Percentiles rank a stretch among this genome's conserved stretches.
phyloP scores from a whole-genome alignment of 441 rosid genomes.

The Bruguiera hainesii region DNA sequence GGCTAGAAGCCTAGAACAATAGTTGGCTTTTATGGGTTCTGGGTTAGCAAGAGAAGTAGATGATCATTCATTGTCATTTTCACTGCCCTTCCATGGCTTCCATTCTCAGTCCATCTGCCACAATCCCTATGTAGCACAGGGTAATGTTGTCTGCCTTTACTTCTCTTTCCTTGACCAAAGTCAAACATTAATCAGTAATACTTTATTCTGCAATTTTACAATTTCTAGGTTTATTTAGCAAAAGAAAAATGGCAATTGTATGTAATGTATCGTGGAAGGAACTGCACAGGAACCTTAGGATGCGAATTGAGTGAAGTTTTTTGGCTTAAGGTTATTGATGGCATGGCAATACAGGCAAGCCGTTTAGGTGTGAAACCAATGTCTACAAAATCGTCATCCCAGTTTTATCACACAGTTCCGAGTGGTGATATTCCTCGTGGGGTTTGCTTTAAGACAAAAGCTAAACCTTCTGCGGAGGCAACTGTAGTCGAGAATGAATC shows the following conservation, averaged over 20 bases:
- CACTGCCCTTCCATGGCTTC: conserved; percentile 36
- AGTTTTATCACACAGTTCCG: conserved; percentile 18
- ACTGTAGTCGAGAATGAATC: conserved; percentile 47
- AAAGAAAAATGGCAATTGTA: too few species aligned
- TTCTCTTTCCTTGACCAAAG: background rate
- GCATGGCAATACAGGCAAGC: conserved; percentile 29
- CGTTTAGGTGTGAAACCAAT: conserved; percentile 25
- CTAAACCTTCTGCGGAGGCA: conserved; percentile 48
- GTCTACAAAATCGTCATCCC: conserved; percentile 23
- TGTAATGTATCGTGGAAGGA: too few species aligned
- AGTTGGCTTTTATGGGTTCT: too few species aligned
- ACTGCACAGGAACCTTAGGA: too few species aligned
- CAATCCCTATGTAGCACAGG: conserved; percentile 34
- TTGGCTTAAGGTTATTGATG: background rate
- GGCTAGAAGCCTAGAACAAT: too few species aligned
- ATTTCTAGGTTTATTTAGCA: too few species aligned
- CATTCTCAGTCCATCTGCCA: conserved; percentile 36
- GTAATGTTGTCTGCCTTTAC: conserved; percentile 21
- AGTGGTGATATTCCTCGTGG: conserved; percentile 29
- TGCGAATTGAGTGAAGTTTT: too few species aligned
- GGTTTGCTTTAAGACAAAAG: conserved; percentile 39
- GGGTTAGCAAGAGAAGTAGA: too few species aligned
- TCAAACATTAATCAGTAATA: background rate
- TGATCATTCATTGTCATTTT: background rate
- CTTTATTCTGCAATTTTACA: background rate